Conservation (phyloP, 2,329 filamentous ascomycete species). For the Aspergillus calidoustus region DNA sequence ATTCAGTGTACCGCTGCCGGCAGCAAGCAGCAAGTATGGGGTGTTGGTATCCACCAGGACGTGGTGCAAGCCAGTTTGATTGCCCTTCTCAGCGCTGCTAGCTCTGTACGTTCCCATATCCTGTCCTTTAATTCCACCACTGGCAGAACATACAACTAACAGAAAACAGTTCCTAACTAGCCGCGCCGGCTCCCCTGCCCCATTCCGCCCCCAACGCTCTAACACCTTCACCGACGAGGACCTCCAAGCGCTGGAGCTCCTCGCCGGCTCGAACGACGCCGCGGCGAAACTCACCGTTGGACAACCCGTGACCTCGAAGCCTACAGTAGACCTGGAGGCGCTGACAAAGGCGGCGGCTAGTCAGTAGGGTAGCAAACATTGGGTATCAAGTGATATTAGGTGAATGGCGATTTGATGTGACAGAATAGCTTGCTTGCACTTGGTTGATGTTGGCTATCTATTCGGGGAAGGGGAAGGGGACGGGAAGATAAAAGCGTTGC, state of each 20-base stretch:
- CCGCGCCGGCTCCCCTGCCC: slow-evolving; percentile 69
- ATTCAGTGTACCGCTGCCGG: slow-evolving; percentile 80
- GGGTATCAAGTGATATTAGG: not conserved
- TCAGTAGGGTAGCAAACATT: slow-evolving; percentile 25
- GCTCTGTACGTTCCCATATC: slow-evolving; percentile 66
- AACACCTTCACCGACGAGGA: slow-evolving; percentile 54
- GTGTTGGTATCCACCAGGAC: slow-evolving; percentile 75
- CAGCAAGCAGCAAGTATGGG: slow-evolving; percentile 58
- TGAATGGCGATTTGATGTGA: not conserved
- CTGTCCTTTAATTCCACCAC: not conserved
- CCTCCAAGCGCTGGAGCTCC: slow-evolving; percentile 48
- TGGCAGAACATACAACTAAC: not conserved
- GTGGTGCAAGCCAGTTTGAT: slow-evolving; percentile 88
- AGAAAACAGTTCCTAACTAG: slow-evolving; percentile 70
- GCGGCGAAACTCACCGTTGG: slow-evolving; percentile 28
- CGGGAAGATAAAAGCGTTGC: not conserved
- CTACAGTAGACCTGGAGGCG: slow-evolving; percentile 43
- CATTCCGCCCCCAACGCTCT: slow-evolving; percentile 62
- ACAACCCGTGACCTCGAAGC: slow-evolving; percentile 23
- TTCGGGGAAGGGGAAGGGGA: not conserved
- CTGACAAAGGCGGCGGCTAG: slow-evolving; percentile 43
- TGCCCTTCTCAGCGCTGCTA: slow-evolving; percentile 82
- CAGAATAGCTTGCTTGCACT: not conserved
- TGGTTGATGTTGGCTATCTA: not conserved
- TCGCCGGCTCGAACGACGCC: slow-evolving; percentile 34